These are phyloP conservation scores for Komagataella phaffii DNA, from an alignment of 805 yeast genomes.

Conservation along the genomic window DNA sequence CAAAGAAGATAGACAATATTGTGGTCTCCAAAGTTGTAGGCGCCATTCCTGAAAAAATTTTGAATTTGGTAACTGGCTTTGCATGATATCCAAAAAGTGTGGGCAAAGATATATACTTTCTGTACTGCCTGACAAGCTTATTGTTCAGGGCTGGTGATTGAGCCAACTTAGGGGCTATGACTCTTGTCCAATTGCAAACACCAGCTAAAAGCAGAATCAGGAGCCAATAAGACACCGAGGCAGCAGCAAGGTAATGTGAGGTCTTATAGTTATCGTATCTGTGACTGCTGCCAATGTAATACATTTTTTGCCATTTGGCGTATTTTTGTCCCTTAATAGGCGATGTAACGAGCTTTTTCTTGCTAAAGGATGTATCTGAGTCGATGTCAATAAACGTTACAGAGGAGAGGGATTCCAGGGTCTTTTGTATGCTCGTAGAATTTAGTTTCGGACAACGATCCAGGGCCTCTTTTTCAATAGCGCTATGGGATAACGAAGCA, in stretches of 20 bases:
- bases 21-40: neutral
- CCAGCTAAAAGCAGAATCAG: neutral
- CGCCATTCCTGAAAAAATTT: neutral
- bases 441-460: neutral
- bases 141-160: neutral
- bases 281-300: neutral
- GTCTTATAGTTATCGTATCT: neutral
- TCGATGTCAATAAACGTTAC: neutral
- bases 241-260: neutral
- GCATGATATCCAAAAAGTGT: neutral
- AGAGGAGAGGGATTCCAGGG: neutral
- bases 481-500: neutral
- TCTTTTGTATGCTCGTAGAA: neutral
- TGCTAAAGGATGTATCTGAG: neutral
- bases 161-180: neutral
- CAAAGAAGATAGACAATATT: neutral
- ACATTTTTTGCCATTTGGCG: neutral
- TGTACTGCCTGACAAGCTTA: neutral
- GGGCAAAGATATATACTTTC: neutral
- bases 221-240: neutral
- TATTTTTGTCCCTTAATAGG: neutral
- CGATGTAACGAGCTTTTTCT: neutral
- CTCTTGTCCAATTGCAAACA: neutral
- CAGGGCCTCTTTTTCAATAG: neutral
- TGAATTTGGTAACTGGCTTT: neutral